A percentile compares a stretch with the other conserved stretches of the same genome.
phyloP scores from a whole-genome alignment of 1,284 basidiomycete genomes.

The Pseudozyma sp. region DNA sequence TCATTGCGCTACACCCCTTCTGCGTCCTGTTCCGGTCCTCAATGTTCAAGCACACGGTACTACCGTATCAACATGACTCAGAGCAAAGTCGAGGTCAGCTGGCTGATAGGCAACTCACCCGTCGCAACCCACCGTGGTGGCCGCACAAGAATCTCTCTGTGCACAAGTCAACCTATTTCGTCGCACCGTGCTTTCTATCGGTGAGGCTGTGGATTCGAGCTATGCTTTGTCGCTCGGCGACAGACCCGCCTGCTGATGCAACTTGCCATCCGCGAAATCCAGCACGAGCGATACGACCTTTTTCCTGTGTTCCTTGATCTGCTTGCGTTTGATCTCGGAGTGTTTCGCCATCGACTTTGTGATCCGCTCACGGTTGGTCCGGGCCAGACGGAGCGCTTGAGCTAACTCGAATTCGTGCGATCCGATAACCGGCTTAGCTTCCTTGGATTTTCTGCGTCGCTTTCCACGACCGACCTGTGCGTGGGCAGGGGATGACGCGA shows the following conservation, averaged over 20 bases:
- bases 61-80: too few species aligned
- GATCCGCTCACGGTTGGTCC: constrained; percentile 11
- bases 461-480: not conserved
- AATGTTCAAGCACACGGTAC: too few species aligned
- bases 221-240: not conserved
- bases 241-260: constrained; percentile 19
- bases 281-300: constrained; percentile 28
- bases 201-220: too few species aligned
- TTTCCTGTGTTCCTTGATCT: constrained; percentile 29
- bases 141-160: not conserved
- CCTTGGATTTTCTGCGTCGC: not conserved
- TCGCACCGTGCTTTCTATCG: not conserved
- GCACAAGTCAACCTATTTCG: not conserved
- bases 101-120: constrained; percentile 1
- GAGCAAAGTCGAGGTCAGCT: not conserved
- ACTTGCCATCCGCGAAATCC: constrained; percentile 34
- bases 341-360: not conserved
- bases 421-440: not conserved
- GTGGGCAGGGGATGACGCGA: not conserved
- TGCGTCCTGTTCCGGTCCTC: too few species aligned
- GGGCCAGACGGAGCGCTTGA: constrained; percentile 8
- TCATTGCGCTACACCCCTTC: too few species aligned
- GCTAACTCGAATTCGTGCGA: constrained; percentile 20
- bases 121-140: not conserved
- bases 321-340: not conserved